phyloP scores from a whole-genome alignment of 495 filamentous ascomycete genomes.

The Penicillium mononematosum region DNA sequence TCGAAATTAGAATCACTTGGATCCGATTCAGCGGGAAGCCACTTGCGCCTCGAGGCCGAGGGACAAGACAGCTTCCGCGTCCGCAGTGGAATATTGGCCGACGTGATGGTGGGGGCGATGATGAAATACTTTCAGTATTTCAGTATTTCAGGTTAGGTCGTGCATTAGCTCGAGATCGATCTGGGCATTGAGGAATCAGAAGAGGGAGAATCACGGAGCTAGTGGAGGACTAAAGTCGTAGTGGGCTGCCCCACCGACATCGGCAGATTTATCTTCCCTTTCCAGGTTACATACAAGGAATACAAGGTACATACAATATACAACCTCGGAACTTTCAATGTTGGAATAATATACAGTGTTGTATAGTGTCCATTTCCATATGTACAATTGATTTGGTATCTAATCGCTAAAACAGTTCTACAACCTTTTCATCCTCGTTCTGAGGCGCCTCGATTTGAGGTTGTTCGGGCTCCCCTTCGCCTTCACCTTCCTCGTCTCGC shows the following conservation, averaged over 20 bases:
- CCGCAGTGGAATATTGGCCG: conserved; percentile 25
- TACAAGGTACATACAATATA: background rate
- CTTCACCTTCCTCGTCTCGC: conserved; percentile 63
- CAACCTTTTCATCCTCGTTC: conserved; percentile 44
- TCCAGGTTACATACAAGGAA: background rate
- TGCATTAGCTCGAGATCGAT: conserved; percentile 15
- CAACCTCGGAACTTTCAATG: background rate
- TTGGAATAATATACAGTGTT: background rate
- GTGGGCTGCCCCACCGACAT: conserved; percentile 1
- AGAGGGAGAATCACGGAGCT: conserved; percentile 2
- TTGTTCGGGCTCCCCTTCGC: conserved; percentile 25
- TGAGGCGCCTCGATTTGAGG: conserved; percentile 20
- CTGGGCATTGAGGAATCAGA: conserved; percentile 7
- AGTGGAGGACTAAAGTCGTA: background rate
- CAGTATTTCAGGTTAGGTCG: conserved; percentile 16
- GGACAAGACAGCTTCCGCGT: conserved; percentile 32
- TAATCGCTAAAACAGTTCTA: conserved; percentile 35
- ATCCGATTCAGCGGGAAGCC: conserved; percentile 26
- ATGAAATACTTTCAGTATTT: conserved; percentile 10
- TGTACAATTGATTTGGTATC: conserved; percentile 9
- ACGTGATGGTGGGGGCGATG: conserved; percentile 17
- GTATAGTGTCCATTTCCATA: background rate
- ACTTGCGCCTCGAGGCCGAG: conserved; percentile 24
- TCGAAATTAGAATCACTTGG: background rate
- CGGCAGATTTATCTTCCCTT: conserved; percentile 7